Percentiles rank a stretch among this genome's conserved stretches.
These are phyloP conservation scores for Yarrowia deformans DNA, from an alignment of 805 yeast genomes.

Conservation along the genomic window DNA sequence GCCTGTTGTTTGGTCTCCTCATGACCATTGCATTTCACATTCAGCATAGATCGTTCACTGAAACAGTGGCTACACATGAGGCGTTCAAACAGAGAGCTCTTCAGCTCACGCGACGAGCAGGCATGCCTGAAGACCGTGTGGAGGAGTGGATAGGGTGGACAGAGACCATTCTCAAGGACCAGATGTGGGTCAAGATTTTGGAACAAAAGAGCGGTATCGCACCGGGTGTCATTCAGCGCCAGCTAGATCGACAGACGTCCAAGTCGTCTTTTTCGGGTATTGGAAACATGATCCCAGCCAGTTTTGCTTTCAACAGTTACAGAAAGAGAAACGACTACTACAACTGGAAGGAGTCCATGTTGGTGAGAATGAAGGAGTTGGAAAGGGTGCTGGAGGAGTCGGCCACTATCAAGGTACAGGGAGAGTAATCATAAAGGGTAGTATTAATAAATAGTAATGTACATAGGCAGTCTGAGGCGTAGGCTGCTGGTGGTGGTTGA, in stretches of 20 bases:
- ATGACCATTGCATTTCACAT: constrained; percentile 36
- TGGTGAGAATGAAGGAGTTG: not conserved
- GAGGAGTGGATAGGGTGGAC: constrained; percentile 51
- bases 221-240: constrained; percentile 12
- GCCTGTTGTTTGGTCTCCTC: constrained; percentile 49
- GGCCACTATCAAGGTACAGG: not conserved
- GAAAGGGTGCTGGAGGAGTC: constrained; percentile 5
- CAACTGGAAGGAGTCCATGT: constrained; percentile 41
- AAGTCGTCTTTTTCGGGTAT: constrained; percentile 43
- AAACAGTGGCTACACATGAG: constrained; percentile 6
- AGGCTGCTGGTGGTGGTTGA: not conserved
- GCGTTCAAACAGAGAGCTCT: constrained; percentile 36
- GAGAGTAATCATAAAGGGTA: not conserved
- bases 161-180: constrained; percentile 49
- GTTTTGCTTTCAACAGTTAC: constrained; percentile 42
- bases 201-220: constrained; percentile 45
- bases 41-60: constrained; percentile 31
- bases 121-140: constrained; percentile 41
- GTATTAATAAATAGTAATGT: constrained; percentile 9
- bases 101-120: constrained; percentile 22
- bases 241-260: constrained; percentile 35
- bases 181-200: constrained; percentile 47
- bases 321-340: constrained; percentile 41
- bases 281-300: constrained; percentile 45
- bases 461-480: not conserved